These are phyloP conservation scores for Chlamydomonas sphaeroides DNA, from an alignment of 139 green algal genomes.

Conservation along the genomic window DNA sequence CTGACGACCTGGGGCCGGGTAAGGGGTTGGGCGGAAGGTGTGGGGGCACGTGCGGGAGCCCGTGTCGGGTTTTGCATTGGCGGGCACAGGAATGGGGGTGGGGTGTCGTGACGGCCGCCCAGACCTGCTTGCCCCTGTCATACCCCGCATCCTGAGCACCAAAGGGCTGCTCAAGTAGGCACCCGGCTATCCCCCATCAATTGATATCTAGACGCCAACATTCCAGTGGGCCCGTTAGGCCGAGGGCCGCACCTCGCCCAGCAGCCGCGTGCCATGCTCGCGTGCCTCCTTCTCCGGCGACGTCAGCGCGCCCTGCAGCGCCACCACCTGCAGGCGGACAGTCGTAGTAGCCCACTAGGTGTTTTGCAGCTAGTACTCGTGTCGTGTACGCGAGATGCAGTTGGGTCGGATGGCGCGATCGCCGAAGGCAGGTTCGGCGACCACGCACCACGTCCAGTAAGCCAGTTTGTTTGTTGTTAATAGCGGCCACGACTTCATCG, in stretches of 20 bases:
- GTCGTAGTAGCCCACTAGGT: background rate
- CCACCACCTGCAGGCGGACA: background rate
- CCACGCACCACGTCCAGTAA: slow-evolving; percentile 22
- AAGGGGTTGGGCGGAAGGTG: background rate
- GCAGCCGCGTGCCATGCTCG: slow-evolving; percentile 17
- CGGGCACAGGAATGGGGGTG: too few species aligned
- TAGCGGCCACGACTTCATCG: background rate
- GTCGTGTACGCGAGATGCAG: too few species aligned
- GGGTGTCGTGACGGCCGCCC: too few species aligned
- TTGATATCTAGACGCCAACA: too few species aligned
- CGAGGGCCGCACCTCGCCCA: slow-evolving; percentile 34
- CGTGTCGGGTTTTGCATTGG: too few species aligned
- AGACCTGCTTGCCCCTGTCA: background rate
- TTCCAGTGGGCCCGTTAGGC: too few species aligned
- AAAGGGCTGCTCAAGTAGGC: too few species aligned
- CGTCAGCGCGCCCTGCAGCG: slow-evolving; percentile 1
- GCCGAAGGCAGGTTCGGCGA: background rate
- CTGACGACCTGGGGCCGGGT: background rate
- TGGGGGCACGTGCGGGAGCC: background rate
- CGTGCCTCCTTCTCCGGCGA: slow-evolving; percentile 32
- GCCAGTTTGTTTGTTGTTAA: background rate
- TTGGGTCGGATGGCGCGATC: too few species aligned
- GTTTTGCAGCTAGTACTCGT: too few species aligned
- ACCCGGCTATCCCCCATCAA: too few species aligned
- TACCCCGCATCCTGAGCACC: background rate